Evolutionary conservation across 208 protist species (phyloP).

Genomic region (Leptomonas seymouri): DNA sequence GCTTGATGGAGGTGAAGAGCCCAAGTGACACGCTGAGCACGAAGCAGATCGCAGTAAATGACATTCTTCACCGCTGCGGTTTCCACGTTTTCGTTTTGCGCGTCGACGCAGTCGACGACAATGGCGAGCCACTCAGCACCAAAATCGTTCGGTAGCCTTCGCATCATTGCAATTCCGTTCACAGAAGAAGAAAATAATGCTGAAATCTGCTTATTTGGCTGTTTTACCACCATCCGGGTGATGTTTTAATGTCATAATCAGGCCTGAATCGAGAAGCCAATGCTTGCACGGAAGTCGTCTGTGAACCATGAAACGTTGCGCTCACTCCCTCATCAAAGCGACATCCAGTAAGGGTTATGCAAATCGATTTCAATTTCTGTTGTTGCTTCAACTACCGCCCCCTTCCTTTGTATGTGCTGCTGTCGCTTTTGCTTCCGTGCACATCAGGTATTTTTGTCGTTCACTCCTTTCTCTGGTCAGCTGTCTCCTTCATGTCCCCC

Average conservation of each 20-base stretch:
- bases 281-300: too few relatives aligned
- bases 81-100: slow-evolving; percentile 88
- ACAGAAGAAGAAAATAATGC: too few relatives aligned
- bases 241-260: too few relatives aligned
- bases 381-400: background rate
- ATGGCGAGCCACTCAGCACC: slow-evolving; percentile 18
- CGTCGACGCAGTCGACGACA: slow-evolving; percentile 83
- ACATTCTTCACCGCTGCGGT: slow-evolving; percentile 64
- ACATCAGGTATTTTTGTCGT: background rate
- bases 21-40: slow-evolving; percentile 71
- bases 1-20: slow-evolving; percentile 82
- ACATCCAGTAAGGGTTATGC: too few relatives aligned
- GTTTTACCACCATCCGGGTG: background rate
- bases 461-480: background rate
- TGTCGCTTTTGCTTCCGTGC: background rate
- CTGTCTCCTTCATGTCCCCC: too few relatives aligned
- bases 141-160: slow-evolving; percentile 21
- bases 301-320: background rate
- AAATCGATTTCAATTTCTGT: too few relatives aligned
- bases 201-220: background rate
- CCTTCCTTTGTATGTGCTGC: background rate
- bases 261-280: too few relatives aligned
- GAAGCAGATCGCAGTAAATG: slow-evolving; percentile 70
- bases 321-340: background rate
- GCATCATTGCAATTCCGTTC: too few relatives aligned